Conservation (phyloP, 257 asterid genomes). For the Coffea eugenioides region DNA sequence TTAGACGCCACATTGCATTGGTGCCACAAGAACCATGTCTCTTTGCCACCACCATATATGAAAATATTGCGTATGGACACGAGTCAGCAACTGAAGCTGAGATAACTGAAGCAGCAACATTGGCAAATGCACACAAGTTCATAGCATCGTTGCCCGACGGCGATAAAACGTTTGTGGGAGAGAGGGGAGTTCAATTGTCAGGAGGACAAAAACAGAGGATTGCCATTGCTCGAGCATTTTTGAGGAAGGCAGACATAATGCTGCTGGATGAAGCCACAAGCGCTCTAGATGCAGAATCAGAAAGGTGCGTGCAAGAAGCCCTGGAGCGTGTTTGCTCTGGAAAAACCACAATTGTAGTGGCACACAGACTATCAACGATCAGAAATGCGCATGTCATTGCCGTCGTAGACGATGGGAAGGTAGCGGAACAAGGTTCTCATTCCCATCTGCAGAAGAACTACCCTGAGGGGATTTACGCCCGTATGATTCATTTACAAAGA, state of each 20-base stretch:
- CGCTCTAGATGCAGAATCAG: constrained; percentile 80
- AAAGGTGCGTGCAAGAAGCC: constrained; percentile 66
- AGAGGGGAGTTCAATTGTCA: constrained; percentile 74
- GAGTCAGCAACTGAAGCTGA: constrained; percentile 69
- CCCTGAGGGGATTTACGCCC: constrained; percentile 69
- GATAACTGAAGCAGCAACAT: constrained; percentile 65
- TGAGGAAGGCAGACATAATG: constrained; percentile 66
- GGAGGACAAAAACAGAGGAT: constrained; percentile 91
- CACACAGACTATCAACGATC: constrained; percentile 71
- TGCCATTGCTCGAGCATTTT: constrained; percentile 71
- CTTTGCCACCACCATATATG: constrained; percentile 66
- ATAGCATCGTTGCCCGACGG: constrained; percentile 53
- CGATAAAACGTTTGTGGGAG: constrained; percentile 60
- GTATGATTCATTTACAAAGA: constrained; percentile 80
- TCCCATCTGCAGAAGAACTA: constrained; percentile 67
- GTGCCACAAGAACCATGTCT: constrained; percentile 90
- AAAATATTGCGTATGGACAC: constrained; percentile 74
- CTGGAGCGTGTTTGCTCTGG: constrained; percentile 69
- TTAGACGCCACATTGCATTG: constrained; percentile 64
- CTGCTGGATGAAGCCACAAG: constrained; percentile 87
- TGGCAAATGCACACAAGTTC: constrained; percentile 72
- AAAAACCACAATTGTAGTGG: constrained; percentile 73
- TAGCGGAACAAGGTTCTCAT: constrained; percentile 84
- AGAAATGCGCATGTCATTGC: constrained; percentile 74
- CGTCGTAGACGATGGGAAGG: constrained; percentile 84